A percentile compares a stretch with the other conserved stretches of the same genome.
phyloP scores from a whole-genome alignment of 768 basidiomycete species.

The Pulveroboletus sp. region DNA sequence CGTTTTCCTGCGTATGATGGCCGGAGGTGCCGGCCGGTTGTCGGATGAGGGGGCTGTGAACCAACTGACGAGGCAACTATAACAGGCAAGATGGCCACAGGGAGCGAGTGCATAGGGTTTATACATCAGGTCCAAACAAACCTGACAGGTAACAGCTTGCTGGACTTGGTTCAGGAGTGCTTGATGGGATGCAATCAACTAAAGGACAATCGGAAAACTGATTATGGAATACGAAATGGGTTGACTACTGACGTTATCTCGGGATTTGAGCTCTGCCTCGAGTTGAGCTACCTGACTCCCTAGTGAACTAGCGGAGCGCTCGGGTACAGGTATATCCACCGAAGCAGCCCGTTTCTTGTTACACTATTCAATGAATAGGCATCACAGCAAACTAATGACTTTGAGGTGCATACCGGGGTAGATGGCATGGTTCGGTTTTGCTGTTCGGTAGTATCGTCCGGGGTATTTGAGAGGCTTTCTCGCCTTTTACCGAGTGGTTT shows the following conservation, averaged over 20 bases:
- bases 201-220: neutral
- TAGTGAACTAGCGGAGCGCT: constrained; percentile 1
- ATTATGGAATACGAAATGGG: neutral
- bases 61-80: constrained; percentile 71
- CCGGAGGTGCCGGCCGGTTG: constrained; percentile 21
- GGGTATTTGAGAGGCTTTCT: neutral
- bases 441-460: neutral
- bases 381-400: neutral
- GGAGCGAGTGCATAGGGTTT: constrained; percentile 71
- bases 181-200: constrained; percentile 54
- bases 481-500: neutral
- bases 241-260: constrained; percentile 34
- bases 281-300: constrained; percentile 36
- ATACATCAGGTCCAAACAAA: constrained; percentile 71
- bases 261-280: constrained; percentile 40
- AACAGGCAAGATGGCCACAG: constrained; percentile 71
- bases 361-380: constrained; percentile 11
- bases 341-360: neutral
- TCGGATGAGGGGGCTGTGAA: constrained; percentile 48
- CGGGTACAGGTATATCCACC: neutral
- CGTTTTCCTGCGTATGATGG: constrained; percentile 36
- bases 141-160: constrained; percentile 68
- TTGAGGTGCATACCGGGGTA: constrained; percentile 10
- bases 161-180: constrained; percentile 49
- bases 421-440: constrained; percentile 6